These are phyloP conservation scores for Solanum megistacrolobum DNA, from an alignment of 257 asterid genomes.

Conservation along the genomic window DNA sequence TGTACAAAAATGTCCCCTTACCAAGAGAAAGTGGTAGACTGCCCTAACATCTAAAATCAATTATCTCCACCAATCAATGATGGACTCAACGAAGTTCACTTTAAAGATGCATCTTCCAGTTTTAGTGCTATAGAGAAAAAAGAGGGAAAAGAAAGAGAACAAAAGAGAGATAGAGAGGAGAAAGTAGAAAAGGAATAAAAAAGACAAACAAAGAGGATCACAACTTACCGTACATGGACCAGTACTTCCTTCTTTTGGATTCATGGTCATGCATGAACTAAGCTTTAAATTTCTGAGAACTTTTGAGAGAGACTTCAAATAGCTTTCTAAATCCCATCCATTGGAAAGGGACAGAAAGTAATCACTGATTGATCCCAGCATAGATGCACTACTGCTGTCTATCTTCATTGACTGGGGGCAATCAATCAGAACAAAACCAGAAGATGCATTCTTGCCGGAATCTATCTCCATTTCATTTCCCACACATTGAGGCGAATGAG, in stretches of 20 bases:
- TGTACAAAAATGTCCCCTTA: background rate
- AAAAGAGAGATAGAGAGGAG: background rate
- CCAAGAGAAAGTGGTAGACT: background rate
- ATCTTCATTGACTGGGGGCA: conserved; percentile 99
- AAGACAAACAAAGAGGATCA: background rate
- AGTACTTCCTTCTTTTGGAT: conserved; percentile 79
- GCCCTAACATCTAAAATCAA: background rate
- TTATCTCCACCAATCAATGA: background rate
- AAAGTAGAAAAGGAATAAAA: background rate
- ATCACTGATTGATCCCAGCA: conserved; percentile 97
- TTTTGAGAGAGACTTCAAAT: conserved; percentile 84
- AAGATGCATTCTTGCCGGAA: conserved; percentile 57
- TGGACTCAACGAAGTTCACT: background rate
- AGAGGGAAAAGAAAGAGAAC: background rate
- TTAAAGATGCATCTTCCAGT: background rate
- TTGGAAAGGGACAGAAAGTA: conserved; percentile 90
- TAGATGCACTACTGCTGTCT: conserved; percentile 85
- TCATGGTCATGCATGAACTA: conserved; percentile 55
- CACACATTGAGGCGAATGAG: conserved; percentile 75
- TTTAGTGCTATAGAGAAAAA: background rate
- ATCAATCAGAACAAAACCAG: conserved; percentile 92
- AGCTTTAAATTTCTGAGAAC: conserved; percentile 70
- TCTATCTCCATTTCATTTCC: conserved; percentile 92
- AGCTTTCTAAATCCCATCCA: conserved; percentile 98
- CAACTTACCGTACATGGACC: conserved; percentile 83